phyloP scores from a whole-genome alignment of 2,329 filamentous ascomycete genomes.

The Colletotrichum sidae region DNA sequence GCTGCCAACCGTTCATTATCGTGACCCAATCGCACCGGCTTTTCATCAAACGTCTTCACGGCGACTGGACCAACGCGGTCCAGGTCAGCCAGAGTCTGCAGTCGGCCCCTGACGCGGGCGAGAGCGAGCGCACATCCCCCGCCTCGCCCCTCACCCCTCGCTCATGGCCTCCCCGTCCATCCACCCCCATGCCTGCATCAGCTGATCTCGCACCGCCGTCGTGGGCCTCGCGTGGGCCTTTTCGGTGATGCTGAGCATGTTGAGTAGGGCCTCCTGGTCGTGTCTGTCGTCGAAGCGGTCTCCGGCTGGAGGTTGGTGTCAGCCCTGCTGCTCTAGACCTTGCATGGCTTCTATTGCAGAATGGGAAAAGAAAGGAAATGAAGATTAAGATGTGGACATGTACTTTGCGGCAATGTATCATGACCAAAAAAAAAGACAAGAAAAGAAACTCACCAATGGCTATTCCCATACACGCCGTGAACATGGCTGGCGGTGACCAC shows the following conservation, averaged over 20 bases:
- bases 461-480: slow-evolving; percentile 68
- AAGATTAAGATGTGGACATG: not conserved
- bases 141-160: slow-evolving; percentile 15
- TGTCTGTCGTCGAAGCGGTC: slow-evolving; percentile 58
- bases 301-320: slow-evolving; percentile 47
- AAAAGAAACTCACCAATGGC: slow-evolving; percentile 44
- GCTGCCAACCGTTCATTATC: slow-evolving; percentile 6
- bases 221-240: slow-evolving; percentile 65
- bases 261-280: slow-evolving; percentile 61
- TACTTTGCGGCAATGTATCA: not conserved
- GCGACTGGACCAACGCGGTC: not conserved
- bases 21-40: slow-evolving; percentile 15
- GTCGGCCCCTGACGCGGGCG: not conserved
- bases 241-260: slow-evolving; percentile 60
- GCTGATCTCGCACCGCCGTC: slow-evolving; percentile 55
- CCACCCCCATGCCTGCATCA: slow-evolving; percentile 64
- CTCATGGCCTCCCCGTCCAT: slow-evolving; percentile 31
- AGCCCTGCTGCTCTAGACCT: not conserved
- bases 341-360: not conserved
- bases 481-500: slow-evolving; percentile 66
- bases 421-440: no score
- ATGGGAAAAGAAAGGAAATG: not conserved
- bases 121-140: not conserved
- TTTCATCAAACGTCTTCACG: slow-evolving; percentile 17
- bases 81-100: slow-evolving; percentile 1